phyloP scores from a whole-genome alignment of 352 stramenopile species.

The Nothophytophthora sp. region DNA sequence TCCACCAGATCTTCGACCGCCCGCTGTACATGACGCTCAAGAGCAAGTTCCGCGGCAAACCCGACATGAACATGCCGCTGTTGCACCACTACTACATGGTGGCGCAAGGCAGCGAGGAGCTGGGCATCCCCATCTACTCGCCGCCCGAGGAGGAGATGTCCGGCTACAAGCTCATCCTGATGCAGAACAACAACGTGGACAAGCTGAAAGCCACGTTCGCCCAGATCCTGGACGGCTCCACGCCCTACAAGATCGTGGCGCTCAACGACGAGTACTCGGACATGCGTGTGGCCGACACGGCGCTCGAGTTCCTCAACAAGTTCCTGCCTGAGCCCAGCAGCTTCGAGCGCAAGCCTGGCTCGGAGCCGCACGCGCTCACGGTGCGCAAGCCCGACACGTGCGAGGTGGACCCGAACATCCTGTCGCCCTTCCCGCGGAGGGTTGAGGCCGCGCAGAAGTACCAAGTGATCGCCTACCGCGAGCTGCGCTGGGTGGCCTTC shows the following conservation, averaged over 20 bases:
- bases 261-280: conserved; percentile 90
- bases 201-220: conserved; percentile 71
- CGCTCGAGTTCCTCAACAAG: conserved; percentile 65
- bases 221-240: conserved; percentile 61
- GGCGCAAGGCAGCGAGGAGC: conserved; percentile 72
- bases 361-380: conserved; percentile 45
- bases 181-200: conserved; percentile 82
- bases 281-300: conserved; percentile 73
- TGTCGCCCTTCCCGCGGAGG: conserved; percentile 62
- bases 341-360: conserved; percentile 62
- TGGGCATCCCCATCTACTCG: conserved; percentile 77
- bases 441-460: conserved; percentile 73
- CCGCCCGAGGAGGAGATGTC: conserved; percentile 77
- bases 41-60: conserved; percentile 83
- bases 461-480: conserved; percentile 79
- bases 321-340: conserved; percentile 71
- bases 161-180: conserved; percentile 84
- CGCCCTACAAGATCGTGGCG: conserved; percentile 77
- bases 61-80: conserved; percentile 89
- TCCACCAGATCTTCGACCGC: conserved; percentile 88
- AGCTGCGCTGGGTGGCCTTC: conserved; percentile 82
- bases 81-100: conserved; percentile 91
- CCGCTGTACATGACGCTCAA: conserved; percentile 84
- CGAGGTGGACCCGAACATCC: conserved; percentile 70
- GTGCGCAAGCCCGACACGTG: conserved; percentile 67